Percentiles rank a stretch among this genome's conserved stretches.
Conservation (phyloP, 2,329 filamentous ascomycete species). For the Juglanconis oblonga region DNA sequence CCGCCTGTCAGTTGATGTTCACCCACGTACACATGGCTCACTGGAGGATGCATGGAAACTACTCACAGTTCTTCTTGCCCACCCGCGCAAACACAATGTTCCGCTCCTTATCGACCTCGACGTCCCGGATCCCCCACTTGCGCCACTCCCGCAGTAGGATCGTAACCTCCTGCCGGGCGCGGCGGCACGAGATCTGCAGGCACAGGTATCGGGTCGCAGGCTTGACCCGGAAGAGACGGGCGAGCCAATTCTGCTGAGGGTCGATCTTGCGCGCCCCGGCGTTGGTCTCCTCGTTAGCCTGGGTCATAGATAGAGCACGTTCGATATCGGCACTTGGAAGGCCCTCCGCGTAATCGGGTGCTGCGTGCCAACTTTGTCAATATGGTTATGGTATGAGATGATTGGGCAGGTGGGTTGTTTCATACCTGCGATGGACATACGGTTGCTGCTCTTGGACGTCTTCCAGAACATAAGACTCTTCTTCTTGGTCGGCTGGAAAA, state of each 20-base stretch:
- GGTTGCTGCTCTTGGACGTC: slow-evolving; percentile 36
- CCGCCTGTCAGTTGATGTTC: background rate
- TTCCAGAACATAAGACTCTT: slow-evolving; percentile 59
- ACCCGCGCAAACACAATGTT: slow-evolving; percentile 80
- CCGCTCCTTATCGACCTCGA: slow-evolving; percentile 74
- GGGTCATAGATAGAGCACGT: slow-evolving; percentile 21
- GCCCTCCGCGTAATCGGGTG: slow-evolving; percentile 29
- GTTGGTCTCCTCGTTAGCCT: slow-evolving; percentile 36
- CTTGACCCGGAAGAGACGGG: slow-evolving; percentile 84
- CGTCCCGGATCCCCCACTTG: slow-evolving; percentile 74
- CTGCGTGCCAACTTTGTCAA: slow-evolving; percentile 22
- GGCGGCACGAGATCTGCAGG: slow-evolving; percentile 68
- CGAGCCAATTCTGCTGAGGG: slow-evolving; percentile 80
- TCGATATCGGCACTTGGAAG: slow-evolving; percentile 2
- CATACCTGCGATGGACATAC: slow-evolving; percentile 46
- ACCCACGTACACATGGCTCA: background rate
- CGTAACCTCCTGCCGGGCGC: slow-evolving; percentile 73
- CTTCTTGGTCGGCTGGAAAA: slow-evolving; percentile 32
- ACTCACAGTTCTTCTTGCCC: slow-evolving; percentile 73
- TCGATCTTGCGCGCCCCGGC: slow-evolving; percentile 51
- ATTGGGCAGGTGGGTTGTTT: background rate
- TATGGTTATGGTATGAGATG: slow-evolving; percentile 18
- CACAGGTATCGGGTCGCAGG: slow-evolving; percentile 75
- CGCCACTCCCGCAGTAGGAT: slow-evolving; percentile 77
- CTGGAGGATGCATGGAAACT: background rate